phyloP scores from a whole-genome alignment of 495 filamentous ascomycete species.

The Chaetomium cochliodes region DNA sequence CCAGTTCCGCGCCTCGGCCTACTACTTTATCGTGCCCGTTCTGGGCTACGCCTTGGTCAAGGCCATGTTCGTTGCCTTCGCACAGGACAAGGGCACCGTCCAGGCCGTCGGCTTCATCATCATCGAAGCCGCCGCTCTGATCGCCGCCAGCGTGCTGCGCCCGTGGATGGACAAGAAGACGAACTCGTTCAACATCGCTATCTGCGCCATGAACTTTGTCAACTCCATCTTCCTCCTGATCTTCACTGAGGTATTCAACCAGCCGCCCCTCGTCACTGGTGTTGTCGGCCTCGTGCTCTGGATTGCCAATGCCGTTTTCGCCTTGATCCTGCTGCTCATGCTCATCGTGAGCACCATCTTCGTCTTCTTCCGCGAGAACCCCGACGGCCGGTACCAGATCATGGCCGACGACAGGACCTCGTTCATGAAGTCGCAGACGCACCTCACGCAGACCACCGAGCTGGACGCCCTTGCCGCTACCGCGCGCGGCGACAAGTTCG shows the following conservation, averaged over 20 bases:
- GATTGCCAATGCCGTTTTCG: slow-evolving; percentile 83
- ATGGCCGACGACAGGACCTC: slow-evolving; percentile 96
- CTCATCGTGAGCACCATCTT: slow-evolving; percentile 81
- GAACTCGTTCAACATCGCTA: slow-evolving; percentile 95
- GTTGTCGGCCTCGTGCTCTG: slow-evolving; percentile 97
- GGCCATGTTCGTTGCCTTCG: slow-evolving; percentile 86
- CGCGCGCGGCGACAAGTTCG: slow-evolving; percentile 83
- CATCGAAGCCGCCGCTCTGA: slow-evolving; percentile 78
- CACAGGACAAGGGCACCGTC: slow-evolving; percentile 65
- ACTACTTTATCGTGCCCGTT: slow-evolving; percentile 91
- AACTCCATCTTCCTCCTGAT: slow-evolving; percentile 83
- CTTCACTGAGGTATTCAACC: slow-evolving; percentile 81
- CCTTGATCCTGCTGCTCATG: slow-evolving; percentile 79
- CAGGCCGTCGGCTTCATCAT: slow-evolving; percentile 85
- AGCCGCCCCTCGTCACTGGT: slow-evolving; percentile 85
- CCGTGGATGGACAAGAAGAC: slow-evolving; percentile 99
- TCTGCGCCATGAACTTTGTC: slow-evolving; percentile 84
- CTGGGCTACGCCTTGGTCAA: slow-evolving; percentile 80
- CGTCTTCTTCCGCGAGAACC: slow-evolving; percentile 90
- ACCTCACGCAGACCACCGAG: slow-evolving; percentile 79
- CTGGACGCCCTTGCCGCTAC: slow-evolving; percentile 92
- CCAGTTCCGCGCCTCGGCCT: slow-evolving; percentile 93
- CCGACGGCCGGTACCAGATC: slow-evolving; percentile 90
- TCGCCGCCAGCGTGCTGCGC: slow-evolving; percentile 74
- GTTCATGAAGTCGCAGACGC: slow-evolving; percentile 96